These are phyloP conservation scores for Peribolospora kevripleyi DNA, from an alignment of 768 basidiomycete species.

Conservation along the genomic window DNA sequence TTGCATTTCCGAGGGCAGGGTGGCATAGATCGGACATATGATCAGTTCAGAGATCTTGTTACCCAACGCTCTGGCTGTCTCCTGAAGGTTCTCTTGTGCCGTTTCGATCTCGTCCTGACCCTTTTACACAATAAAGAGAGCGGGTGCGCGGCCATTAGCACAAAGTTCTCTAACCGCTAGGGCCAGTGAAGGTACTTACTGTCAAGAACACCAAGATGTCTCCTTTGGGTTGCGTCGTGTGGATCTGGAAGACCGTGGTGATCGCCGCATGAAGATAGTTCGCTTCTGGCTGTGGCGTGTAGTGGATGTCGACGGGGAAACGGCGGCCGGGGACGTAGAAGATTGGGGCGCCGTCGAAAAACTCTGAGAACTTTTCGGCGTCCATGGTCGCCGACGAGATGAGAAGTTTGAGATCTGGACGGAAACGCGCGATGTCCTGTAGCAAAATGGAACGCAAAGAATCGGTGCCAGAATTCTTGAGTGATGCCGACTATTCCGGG, in stretches of 20 bases:
- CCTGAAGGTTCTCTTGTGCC: constrained; percentile 81
- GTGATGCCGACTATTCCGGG: background rate
- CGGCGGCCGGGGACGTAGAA: constrained; percentile 92
- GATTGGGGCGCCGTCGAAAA: constrained; percentile 87
- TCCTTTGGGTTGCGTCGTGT: constrained; percentile 91
- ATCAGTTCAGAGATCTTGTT: constrained; percentile 89
- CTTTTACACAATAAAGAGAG: constrained; percentile 20
- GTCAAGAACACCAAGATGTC: constrained; percentile 96
- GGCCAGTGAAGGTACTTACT: constrained; percentile 24
- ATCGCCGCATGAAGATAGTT: constrained; percentile 97
- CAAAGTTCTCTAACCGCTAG: background rate
- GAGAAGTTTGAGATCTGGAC: constrained; percentile 73
- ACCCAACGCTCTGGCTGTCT: constrained; percentile 78
- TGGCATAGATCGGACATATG: constrained; percentile 94
- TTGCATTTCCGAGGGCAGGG: constrained; percentile 98
- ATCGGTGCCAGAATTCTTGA: constrained; percentile 6
- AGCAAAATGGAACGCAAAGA: constrained; percentile 16
- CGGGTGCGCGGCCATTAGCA: constrained; percentile 2
- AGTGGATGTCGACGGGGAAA: constrained; percentile 94
- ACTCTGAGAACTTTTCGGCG: constrained; percentile 90
- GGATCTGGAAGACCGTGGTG: constrained; percentile 96
- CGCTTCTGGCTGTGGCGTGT: constrained; percentile 96
- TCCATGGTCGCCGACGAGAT: constrained; percentile 96
- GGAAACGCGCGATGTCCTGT: constrained; percentile 85
- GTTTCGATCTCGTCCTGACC: constrained; percentile 99